Evolutionary conservation across 768 basidiomycete species (phyloP).

Genomic region (Mycena haematopus): DNA sequence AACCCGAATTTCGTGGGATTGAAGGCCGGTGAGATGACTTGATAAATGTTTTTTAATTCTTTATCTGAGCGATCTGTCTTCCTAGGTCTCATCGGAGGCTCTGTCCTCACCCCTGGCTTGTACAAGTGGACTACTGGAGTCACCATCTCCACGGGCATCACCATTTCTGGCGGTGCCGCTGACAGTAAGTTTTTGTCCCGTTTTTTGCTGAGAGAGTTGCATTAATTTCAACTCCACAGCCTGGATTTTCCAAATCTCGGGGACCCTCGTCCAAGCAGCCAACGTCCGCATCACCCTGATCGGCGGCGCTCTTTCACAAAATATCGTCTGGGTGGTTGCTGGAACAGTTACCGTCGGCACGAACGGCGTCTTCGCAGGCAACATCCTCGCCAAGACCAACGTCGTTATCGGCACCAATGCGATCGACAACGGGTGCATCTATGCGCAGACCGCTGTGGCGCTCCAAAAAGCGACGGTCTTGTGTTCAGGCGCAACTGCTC

Average conservation of each 20-base stretch:
- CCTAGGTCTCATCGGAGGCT: constrained; percentile 11
- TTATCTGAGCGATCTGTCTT: background rate
- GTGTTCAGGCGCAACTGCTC: constrained; percentile 1
- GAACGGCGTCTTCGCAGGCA: constrained; percentile 7
- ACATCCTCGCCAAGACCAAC: constrained; percentile 9
- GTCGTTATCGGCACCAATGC: constrained; percentile 1
- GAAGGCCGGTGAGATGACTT: background rate
- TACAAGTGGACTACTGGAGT: constrained; percentile 23
- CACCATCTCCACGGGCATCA: constrained; percentile 8
- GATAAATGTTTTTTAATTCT: background rate
- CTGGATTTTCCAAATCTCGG: constrained; percentile 17
- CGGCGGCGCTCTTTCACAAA: constrained; percentile 11
- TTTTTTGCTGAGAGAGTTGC: too few relatives aligned
- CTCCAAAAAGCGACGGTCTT: constrained; percentile 11
- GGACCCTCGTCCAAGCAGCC: constrained; percentile 1
- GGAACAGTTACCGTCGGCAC: background rate
- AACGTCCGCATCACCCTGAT: constrained; percentile 8
- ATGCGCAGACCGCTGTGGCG: constrained; percentile 4
- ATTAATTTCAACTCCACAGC: background rate
- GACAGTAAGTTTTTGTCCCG: constrained; percentile 11
- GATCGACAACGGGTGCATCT: constrained; percentile 12
- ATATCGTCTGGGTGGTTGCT: constrained; percentile 9
- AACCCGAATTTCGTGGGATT: constrained; percentile 6
- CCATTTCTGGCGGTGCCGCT: constrained; percentile 6
- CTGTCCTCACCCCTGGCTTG: constrained; percentile 4